phyloP scores from a whole-genome alignment of 164 flowering plant genomes.

The Amborella trichopoda region DNA sequence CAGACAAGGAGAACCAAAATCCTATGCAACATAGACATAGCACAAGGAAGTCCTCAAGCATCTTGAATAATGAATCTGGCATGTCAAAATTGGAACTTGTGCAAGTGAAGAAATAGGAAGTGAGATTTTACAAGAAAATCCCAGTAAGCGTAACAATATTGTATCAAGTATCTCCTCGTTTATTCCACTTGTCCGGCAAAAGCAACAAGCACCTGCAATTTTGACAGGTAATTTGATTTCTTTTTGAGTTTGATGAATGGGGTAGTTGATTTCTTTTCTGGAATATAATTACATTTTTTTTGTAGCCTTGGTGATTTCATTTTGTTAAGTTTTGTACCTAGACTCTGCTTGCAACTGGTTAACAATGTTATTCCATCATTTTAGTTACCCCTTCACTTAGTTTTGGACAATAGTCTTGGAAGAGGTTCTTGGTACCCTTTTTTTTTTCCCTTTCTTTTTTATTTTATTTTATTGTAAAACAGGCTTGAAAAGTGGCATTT shows the following conservation, averaged over 20 bases:
- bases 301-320: neutral
- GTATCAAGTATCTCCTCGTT: conserved; percentile 68
- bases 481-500: too few species aligned
- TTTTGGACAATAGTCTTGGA: too few species aligned
- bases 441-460: too few species aligned
- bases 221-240: conserved; percentile 31
- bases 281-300: too few species aligned
- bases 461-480: too few species aligned
- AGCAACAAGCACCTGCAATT: conserved; percentile 34
- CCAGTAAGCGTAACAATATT: conserved; percentile 43
- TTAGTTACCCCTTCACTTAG: too few species aligned
- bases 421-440: too few species aligned
- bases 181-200: conserved; percentile 69
- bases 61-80: conserved; percentile 23
- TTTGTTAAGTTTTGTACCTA: too few species aligned
- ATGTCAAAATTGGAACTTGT: conserved; percentile 29
- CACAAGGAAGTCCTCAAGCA: conserved; percentile 18
- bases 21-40: conserved; percentile 22
- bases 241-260: too few species aligned
- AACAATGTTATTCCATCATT: too few species aligned
- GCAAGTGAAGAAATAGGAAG: conserved; percentile 26
- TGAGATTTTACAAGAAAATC: conserved; percentile 23
- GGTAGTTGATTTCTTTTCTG: too few species aligned
- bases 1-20: conserved; percentile 33
- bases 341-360: too few species aligned